Base-by-base conservation (phyloP, 176 grass and related monocot species). In the Oryza coarctata region DNA sequence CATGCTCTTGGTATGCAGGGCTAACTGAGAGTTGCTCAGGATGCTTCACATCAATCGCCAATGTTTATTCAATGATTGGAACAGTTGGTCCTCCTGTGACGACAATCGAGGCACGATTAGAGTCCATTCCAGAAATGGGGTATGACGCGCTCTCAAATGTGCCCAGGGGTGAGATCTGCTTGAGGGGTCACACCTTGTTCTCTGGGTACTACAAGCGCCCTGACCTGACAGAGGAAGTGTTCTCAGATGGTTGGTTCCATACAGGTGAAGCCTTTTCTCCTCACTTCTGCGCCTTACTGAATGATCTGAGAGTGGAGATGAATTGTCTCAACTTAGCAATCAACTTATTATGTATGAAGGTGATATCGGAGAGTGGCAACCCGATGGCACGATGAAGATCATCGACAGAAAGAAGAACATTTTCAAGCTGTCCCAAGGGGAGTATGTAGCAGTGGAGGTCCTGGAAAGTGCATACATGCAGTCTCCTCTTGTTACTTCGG, bases 351-450 rank as follows among this genome's bases (percentile, higher is more conserved):
- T 15, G 29, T 76, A 18, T 71, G 68, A 26, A 93, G 90, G 95
- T 29, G 95, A 98, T 76, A 88, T 98, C 43, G 95, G 95, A 33
- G 95, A 98, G 86, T 98, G 95, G 95, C 95, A 95, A 84, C 55
- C 82, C 0, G 79, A 98, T 85, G 95, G 92, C 34, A 73, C 93
- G 9, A 93, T 98, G 95, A 95, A 93, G 87, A 95, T 98, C 77
- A 93, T 95, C 38, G 95, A 95, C 63, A 89, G 95, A 81, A 98
- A 98, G 85, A 95, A 98, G 76, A 98, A 98, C 43, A 95, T 95
- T 28, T 98, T 98, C 75, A 98, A 98, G 86, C 82, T 98, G 64
- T 98, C 92, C 58, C 95, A 98, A 64, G 92, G 95, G 75, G 95
- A 98, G 60, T 98, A 98, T 78, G 90, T 98, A 25, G 93, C 96